Evolutionary conservation across 176 grass and related monocot genomes (phyloP), one percentile per base, ranked within the genome.

Genomic region (Oryza glaberrima): DNA sequence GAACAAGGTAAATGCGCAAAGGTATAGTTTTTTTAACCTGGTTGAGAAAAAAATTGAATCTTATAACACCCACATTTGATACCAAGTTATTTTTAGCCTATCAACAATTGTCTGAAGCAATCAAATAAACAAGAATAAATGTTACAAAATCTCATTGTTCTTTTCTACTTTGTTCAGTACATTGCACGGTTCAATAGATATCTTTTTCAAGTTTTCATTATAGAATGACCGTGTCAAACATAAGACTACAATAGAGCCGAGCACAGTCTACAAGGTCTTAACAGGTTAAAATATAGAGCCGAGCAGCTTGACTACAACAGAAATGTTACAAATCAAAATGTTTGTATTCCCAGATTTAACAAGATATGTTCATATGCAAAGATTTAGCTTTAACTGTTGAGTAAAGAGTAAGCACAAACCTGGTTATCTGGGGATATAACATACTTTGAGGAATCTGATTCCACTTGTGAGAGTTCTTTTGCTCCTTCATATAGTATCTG

Each of bases 401-500:
- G 23, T 44, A 77, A 65, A 54, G 16, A 69, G 75, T 15, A 76
- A 1, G 38, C 12, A 40, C 80, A 69, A 80, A 98, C 96, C 96
- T 95, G 85, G 77, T 87, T 98, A 85, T 94, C 88, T 76, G 88
- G 20, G 51, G 73, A 90, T 64, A 96, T 64, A 22, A 90, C 66
- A 84, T 91, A 98, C 80, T 98, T 98, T 69, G 88, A 89, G 26
- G 88, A 91, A 82, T 88, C 83, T 49, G 89, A 54, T 78, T 98
- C 91, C 78, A 82, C 89, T 77, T 96, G 93, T 63, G 83, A 86
- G 71, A 98, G 84, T 82, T 98, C 96, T 78, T 98, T 98, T 60
- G 93, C 83, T 90, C 96, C 96, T 68, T 98, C 96, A 74, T 94
- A 86, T 45, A 98, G 88, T 88, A 96, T 88, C 96, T 98, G 89